A percentile compares a stretch with the other conserved stretches of the same genome.
Conservation (phyloP, 2,329 filamentous ascomycete genomes). For the Sporothrix euskadiensis region DNA sequence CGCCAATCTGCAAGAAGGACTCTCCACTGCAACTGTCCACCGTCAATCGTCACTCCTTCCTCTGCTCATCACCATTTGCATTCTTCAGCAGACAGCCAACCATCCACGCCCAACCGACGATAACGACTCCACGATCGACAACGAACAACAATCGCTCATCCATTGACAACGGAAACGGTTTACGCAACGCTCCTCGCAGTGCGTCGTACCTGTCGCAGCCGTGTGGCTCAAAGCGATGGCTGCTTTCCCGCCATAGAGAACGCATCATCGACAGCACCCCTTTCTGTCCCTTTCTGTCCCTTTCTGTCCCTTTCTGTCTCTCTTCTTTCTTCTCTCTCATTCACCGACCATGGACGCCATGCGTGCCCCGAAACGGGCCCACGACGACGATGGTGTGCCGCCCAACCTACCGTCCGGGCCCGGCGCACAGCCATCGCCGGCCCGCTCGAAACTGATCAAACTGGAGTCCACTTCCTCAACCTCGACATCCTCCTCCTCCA, state of each 20-base stretch:
- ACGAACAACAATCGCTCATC: background rate
- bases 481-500: background rate
- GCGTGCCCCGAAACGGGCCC: conserved; percentile 25
- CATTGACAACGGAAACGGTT: background rate
- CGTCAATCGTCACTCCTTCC: background rate
- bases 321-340: background rate
- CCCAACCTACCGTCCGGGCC: background rate
- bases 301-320: too few relatives aligned
- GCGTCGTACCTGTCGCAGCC: background rate
- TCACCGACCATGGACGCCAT: conserved; percentile 16
- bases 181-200: too few relatives aligned
- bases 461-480: background rate
- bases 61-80: background rate
- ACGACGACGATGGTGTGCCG: conserved; percentile 5
- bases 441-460: background rate
- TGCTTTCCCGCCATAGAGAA: background rate
- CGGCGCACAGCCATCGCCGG: background rate
- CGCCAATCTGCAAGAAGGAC: conserved; percentile 2
- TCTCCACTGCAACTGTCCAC: background rate
- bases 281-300: too few relatives aligned
- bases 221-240: conserved; percentile 12
- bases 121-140: background rate
- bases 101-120: background rate
- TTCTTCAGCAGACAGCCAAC: background rate
- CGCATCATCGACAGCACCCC: background rate